phyloP scores from a whole-genome alignment of 495 filamentous ascomycete species.

The Neurospora discreta region DNA sequence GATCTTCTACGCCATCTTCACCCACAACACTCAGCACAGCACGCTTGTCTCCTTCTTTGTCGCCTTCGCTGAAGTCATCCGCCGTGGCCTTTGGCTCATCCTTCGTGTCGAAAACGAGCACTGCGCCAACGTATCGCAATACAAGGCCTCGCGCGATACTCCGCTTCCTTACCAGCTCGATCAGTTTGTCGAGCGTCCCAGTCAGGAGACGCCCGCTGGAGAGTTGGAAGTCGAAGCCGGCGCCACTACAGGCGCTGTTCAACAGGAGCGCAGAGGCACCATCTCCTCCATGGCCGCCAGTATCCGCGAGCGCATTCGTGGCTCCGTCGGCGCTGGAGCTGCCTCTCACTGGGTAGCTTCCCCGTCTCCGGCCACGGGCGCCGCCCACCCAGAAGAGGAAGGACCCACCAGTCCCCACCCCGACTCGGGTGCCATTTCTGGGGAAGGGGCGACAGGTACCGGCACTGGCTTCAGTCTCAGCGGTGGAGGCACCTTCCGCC shows the following conservation, averaged over 20 bases:
- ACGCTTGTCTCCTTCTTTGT: slow-evolving; percentile 67
- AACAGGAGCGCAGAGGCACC: neutral
- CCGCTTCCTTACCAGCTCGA: slow-evolving; percentile 67
- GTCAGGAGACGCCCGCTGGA: slow-evolving; percentile 5
- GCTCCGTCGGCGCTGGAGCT: neutral
- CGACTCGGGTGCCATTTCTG: neutral
- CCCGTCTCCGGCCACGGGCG: neutral
- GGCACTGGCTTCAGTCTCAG: neutral
- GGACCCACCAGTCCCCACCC: neutral
- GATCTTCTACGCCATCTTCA: slow-evolving; percentile 87
- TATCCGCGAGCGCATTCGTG: neutral
- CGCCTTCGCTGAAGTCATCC: slow-evolving; percentile 61
- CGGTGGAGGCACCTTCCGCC: slow-evolving; percentile 23
- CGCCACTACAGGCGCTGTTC: neutral
- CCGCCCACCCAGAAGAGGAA: neutral
- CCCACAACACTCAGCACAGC: slow-evolving; percentile 65
- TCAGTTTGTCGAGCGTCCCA: slow-evolving; percentile 18
- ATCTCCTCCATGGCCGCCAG: neutral
- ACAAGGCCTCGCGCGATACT: slow-evolving; percentile 71
- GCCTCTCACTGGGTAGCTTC: neutral
- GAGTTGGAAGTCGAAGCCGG: neutral
- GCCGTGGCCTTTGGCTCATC: slow-evolving; percentile 79
- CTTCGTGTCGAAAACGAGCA: slow-evolving; percentile 97
- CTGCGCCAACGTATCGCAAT: slow-evolving; percentile 73
- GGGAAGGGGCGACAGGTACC: neutral